Percentiles rank a stretch among this genome's conserved stretches.
Evolutionary conservation across 2,329 filamentous ascomycete genomes (phyloP).

Genomic region (Venturia oleaginea): DNA sequence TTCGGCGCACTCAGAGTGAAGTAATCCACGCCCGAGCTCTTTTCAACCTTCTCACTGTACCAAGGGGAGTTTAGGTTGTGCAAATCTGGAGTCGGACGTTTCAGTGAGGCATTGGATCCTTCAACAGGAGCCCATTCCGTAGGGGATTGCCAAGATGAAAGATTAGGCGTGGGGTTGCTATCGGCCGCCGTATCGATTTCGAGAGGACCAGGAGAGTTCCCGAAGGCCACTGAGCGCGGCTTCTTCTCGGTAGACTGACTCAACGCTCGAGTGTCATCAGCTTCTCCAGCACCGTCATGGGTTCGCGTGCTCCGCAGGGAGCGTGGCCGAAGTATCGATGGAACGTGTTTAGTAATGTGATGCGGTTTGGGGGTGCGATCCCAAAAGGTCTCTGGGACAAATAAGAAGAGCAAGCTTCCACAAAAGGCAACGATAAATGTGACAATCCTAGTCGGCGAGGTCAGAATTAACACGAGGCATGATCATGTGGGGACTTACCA

Average conservation of each 20-base stretch:
- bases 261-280: neutral
- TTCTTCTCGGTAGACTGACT: neutral
- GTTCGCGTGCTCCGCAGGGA: neutral
- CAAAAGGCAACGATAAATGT: constrained; percentile 69
- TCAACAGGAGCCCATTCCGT: constrained; percentile 6
- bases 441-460: constrained; percentile 52
- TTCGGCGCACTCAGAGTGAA: constrained; percentile 15
- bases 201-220: neutral
- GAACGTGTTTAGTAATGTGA: neutral
- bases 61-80: constrained; percentile 31
- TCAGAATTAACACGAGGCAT: neutral
- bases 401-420: constrained; percentile 68
- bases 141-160: constrained; percentile 12
- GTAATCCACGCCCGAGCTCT: constrained; percentile 20
- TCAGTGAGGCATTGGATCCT: neutral
- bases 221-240: neutral
- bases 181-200: neutral
- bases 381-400: constrained; percentile 95
- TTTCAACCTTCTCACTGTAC: constrained; percentile 20
- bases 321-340: neutral
- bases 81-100: constrained; percentile 22
- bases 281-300: neutral
- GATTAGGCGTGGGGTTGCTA: neutral
- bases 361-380: constrained; percentile 61
- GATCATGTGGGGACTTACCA: constrained; percentile 45